Base-by-base conservation (phyloP, 306 rosid genomes). In the Castanea mollissima region DNA sequence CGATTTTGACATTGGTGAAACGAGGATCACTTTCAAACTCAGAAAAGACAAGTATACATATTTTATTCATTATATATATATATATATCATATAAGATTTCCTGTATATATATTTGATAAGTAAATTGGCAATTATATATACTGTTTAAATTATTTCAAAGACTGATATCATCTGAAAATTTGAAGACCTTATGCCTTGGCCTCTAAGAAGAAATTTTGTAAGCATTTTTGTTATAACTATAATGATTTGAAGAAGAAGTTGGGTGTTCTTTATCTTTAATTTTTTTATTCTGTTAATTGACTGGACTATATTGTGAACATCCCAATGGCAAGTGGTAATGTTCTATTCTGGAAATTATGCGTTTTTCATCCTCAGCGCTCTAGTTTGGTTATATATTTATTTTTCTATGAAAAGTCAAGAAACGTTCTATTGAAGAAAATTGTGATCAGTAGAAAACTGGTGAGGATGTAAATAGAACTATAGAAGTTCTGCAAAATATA, bases 11-110 rank as follows among this genome's bases (percentile, higher is more conserved):
- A 59, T 93, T 72, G 70, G 88, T 73, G 92, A 93, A 87, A 93
- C 94, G 1, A 91, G 97, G 91, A 93, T 93, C 79, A 85, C 94
- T 74, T 93, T 93, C 90, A 93, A 93, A 84, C 90, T 91, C 38
- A 83, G 96, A 82, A 93, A 91, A 87, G 91, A 93, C 87, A 93
- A 84, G 98, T 93, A 89, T 56, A 56, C 51, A 60, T 63, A 4
- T 46, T 54, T 52, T 13, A 19, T 11, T 29, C 23, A 44, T 75
- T 14, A 38, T 59, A 10, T 76, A 14, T 38, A 46, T 15, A 58
- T 34, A 58, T 38, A 38, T 38, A 7, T 38, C 13, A 49, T 49
- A 49, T 49, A 49, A 49, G 54, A 49, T 13, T 49, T 10, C 15
- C 54, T 49, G 11, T 7, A 38, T 7, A 38, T 38, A 38, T 38